These are phyloP conservation scores for Corynespora cassiicola DNA, from an alignment of 2,329 filamentous ascomycete species.

Conservation along the genomic window DNA sequence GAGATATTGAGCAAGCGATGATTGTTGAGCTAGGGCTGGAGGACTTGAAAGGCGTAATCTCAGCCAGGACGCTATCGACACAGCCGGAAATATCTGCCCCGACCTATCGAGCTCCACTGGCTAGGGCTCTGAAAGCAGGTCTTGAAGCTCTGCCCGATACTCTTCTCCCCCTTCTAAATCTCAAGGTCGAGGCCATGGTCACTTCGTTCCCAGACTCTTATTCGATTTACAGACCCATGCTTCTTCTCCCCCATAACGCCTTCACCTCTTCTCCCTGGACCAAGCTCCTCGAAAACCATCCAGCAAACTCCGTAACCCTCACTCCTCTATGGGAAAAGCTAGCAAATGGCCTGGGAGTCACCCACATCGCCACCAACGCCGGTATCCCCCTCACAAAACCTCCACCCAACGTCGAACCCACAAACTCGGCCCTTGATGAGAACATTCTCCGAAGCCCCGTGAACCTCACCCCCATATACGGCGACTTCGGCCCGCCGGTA, in stretches of 20 bases:
- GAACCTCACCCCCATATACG: constrained; percentile 72
- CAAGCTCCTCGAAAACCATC: constrained; percentile 30
- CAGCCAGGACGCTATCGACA: background rate
- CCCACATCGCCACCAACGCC: constrained; percentile 65
- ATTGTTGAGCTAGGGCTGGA: constrained; percentile 15
- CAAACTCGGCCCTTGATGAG: too few species aligned
- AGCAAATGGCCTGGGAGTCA: constrained; percentile 51
- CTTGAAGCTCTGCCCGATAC: constrained; percentile 17
- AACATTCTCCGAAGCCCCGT: constrained; percentile 79
- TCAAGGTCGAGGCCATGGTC: constrained; percentile 23
- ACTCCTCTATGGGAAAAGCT: constrained; percentile 33
- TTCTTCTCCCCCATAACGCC: constrained; percentile 61
- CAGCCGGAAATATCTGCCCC: background rate
- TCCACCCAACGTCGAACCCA: constrained; percentile 1
- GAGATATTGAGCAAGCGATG: constrained; percentile 7
- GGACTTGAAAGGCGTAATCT: constrained; percentile 17
- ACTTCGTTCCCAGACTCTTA: constrained; percentile 50
- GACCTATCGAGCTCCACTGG: constrained; percentile 25
- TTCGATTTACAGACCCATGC: constrained; percentile 63
- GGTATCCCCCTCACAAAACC: constrained; percentile 54
- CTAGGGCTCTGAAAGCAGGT: constrained; percentile 24
- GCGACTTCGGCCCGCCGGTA: constrained; percentile 70
- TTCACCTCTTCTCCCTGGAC: constrained; percentile 47
- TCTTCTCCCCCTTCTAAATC: constrained; percentile 17
- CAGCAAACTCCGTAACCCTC: constrained; percentile 30